Conservation (phyloP, 2,329 filamentous ascomycete genomes). For the Plenodomus lindquistii region DNA sequence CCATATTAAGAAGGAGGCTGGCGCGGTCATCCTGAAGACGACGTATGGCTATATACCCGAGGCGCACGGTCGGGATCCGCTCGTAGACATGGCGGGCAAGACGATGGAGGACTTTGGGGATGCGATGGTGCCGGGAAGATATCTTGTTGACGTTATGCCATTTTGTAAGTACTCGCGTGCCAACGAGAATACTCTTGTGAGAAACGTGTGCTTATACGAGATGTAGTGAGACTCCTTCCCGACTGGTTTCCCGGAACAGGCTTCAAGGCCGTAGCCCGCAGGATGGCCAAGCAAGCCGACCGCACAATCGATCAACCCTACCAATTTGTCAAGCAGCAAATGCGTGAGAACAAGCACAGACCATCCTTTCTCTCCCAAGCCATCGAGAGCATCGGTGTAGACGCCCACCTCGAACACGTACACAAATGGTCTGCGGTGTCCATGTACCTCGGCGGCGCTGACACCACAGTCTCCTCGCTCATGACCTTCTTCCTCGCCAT, state of each 20-base stretch:
- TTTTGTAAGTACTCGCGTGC: slow-evolving; percentile 34
- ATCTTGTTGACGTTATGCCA: slow-evolving; percentile 54
- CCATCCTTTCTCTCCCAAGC: slow-evolving; percentile 49
- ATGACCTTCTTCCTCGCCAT: slow-evolving; percentile 57
- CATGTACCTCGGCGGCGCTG: slow-evolving; percentile 52
- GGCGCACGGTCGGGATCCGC: slow-evolving; percentile 45
- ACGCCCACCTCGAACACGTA: slow-evolving; percentile 37
- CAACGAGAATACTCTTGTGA: not conserved
- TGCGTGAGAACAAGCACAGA: slow-evolving; percentile 34
- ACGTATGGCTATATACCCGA: slow-evolving; percentile 51
- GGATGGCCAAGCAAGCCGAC: slow-evolving; percentile 39
- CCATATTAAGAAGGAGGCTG: slow-evolving; percentile 33
- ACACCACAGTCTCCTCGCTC: slow-evolving; percentile 50
- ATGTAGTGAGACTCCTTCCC: slow-evolving; percentile 46
- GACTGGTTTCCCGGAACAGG: slow-evolving; percentile 53
- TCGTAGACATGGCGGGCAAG: slow-evolving; percentile 50
- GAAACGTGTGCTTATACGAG: too few species aligned
- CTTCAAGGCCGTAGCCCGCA: slow-evolving; percentile 50
- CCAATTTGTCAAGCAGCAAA: slow-evolving; percentile 49
- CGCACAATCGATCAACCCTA: slow-evolving; percentile 48
- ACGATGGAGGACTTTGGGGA: slow-evolving; percentile 48
- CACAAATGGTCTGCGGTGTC: slow-evolving; percentile 51
- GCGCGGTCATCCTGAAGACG: slow-evolving; percentile 32
- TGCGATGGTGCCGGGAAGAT: slow-evolving; percentile 49
- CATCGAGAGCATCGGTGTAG: slow-evolving; percentile 38